phyloP scores from a whole-genome alignment of 768 basidiomycete genomes.

The Hortiboletus flavorubellus region DNA sequence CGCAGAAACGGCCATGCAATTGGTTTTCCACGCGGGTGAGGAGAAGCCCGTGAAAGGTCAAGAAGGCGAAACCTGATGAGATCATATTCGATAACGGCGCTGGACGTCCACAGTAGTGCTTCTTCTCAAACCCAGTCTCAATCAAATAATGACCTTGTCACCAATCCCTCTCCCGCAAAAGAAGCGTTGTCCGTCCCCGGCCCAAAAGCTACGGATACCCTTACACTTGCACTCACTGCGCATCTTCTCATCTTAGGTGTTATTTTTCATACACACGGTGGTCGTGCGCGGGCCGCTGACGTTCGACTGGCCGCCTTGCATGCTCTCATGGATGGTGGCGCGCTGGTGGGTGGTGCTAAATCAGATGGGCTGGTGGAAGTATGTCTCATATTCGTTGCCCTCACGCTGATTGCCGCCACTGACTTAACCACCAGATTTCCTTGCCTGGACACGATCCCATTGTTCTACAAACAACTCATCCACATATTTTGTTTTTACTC shows the following conservation, averaged over 20 bases:
- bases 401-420: not conserved
- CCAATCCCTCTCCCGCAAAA: conserved; percentile 2
- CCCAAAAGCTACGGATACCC: conserved; percentile 26
- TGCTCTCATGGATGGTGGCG: conserved; percentile 61
- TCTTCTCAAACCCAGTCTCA: conserved; percentile 25
- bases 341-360: conserved; percentile 35
- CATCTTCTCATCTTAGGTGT: conserved; percentile 64
- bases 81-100: conserved; percentile 29
- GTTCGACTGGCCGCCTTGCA: conserved; percentile 57
- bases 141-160: not conserved
- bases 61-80: conserved; percentile 17
- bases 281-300: conserved; percentile 46
- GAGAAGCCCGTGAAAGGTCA: conserved; percentile 1
- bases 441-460: conserved; percentile 43
- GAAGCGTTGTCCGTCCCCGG: not conserved
- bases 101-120: conserved; percentile 25
- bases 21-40: conserved; percentile 29
- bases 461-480: conserved; percentile 60
- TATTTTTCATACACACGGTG: conserved; percentile 59
- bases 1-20: conserved; percentile 49
- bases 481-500: conserved; percentile 58
- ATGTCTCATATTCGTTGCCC: conserved; percentile 19
- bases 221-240: conserved; percentile 43
- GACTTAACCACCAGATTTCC: conserved; percentile 20
- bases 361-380: conserved; percentile 41